These are phyloP conservation scores for Daedalea quercina DNA, from an alignment of 768 basidiomycete species.

Conservation along the genomic window DNA sequence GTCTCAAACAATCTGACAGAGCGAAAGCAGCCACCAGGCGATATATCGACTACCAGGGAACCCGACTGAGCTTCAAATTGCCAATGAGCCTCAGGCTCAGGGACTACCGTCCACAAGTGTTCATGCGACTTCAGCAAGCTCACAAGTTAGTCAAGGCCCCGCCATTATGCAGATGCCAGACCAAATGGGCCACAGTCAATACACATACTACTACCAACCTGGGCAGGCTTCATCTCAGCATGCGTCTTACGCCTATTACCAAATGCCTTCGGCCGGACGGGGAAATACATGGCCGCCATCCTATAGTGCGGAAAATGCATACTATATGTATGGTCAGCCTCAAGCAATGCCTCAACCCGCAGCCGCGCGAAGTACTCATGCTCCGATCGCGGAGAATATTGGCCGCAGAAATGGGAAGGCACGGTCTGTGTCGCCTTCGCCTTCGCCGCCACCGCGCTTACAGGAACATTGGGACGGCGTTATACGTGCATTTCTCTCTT, in stretches of 20 bases:
- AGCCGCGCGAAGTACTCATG: too few relatives aligned
- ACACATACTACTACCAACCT: not conserved
- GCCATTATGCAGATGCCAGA: too few relatives aligned
- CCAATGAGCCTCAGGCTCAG: too few relatives aligned
- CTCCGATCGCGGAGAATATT: too few relatives aligned
- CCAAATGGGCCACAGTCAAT: not conserved
- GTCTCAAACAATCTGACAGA: too few relatives aligned
- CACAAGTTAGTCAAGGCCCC: too few relatives aligned
- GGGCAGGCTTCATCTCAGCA: conserved; percentile 1
- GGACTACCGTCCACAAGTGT: too few relatives aligned
- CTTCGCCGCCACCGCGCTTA: conserved; percentile 35
- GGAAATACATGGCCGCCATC: conserved; percentile 9
- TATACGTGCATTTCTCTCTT: conserved; percentile 44
- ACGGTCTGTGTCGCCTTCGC: conserved; percentile 14
- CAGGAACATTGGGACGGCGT: conserved; percentile 59
- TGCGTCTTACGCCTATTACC: conserved; percentile 16
- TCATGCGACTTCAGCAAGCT: too few relatives aligned
- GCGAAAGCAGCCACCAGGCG: too few relatives aligned
- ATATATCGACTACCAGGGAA: too few relatives aligned
- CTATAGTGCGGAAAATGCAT: conserved; percentile 7
- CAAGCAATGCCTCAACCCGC: conserved; percentile 3
- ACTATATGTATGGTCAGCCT: conserved; percentile 10
- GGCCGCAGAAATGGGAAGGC: conserved; percentile 12
- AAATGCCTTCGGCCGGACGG: conserved; percentile 17
- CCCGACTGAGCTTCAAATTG: too few relatives aligned